Evolutionary conservation across 2,329 filamentous ascomycete genomes (phyloP).

Genomic region (Helicocarpus griseus): DNA sequence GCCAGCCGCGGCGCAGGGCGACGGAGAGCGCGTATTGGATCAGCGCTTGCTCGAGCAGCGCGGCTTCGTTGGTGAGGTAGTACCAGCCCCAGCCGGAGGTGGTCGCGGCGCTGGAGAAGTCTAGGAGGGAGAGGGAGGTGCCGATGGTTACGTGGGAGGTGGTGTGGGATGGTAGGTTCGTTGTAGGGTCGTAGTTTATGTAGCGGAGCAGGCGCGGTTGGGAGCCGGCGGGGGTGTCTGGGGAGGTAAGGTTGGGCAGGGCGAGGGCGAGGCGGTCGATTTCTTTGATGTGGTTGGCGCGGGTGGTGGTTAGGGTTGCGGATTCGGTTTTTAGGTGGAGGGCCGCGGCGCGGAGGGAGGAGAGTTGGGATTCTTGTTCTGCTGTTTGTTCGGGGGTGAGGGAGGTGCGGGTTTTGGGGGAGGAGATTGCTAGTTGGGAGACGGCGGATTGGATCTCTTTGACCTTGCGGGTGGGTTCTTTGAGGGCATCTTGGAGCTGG

Average conservation of each 20-base stretch:
- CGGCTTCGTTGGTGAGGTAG: constrained; percentile 83
- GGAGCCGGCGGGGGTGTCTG: constrained; percentile 61
- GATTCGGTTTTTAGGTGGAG: constrained; percentile 29
- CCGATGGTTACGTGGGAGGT: constrained; percentile 81
- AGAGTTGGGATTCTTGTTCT: constrained; percentile 16
- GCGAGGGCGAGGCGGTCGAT: constrained; percentile 66
- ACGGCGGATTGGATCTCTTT: constrained; percentile 36
- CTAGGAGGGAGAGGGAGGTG: constrained; percentile 73
- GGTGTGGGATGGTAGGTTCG: constrained; percentile 26
- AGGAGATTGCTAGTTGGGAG: constrained; percentile 20
- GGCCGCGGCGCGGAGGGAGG: constrained; percentile 27
- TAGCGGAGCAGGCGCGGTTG: constrained; percentile 59
- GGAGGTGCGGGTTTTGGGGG: constrained; percentile 11
- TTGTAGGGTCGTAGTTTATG: constrained; percentile 61
- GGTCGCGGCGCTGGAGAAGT: constrained; percentile 73
- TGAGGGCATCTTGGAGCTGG: constrained; percentile 31
- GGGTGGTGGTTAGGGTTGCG: constrained; percentile 22
- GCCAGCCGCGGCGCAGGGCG: constrained; percentile 67
- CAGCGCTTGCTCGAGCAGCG: constrained; percentile 88
- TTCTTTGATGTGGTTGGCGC: constrained; percentile 39
- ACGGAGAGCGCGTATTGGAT: constrained; percentile 73
- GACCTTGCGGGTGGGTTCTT: constrained; percentile 31
- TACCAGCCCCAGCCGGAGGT: constrained; percentile 97
- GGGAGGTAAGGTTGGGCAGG: constrained; percentile 77
- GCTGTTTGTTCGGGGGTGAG: constrained; percentile 6